These are phyloP conservation scores for Botrytis pseudocinerea DNA, from an alignment of 2,329 filamentous ascomycete species.

Conservation along the genomic window DNA sequence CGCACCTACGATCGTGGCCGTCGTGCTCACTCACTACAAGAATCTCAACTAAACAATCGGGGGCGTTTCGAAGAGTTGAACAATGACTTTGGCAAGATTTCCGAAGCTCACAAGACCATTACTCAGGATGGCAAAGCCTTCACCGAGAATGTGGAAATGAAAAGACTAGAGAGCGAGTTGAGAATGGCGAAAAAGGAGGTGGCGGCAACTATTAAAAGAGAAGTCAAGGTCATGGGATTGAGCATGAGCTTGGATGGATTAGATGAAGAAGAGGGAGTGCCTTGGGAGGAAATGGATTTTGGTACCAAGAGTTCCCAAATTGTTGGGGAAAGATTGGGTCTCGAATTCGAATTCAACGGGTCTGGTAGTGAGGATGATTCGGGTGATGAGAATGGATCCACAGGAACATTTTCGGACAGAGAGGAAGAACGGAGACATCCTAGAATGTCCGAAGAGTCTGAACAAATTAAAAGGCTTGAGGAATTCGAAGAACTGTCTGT, in stretches of 20 bases:
- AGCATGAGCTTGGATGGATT: background rate
- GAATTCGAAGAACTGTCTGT: background rate
- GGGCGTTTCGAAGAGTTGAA: background rate
- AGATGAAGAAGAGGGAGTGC: background rate
- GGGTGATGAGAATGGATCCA: background rate
- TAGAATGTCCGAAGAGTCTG: too few relatives aligned
- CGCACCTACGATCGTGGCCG: background rate
- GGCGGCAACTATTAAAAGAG: background rate
- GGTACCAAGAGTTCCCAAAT: background rate
- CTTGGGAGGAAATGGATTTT: background rate
- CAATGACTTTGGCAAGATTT: background rate
- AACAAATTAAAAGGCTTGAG: too few relatives aligned
- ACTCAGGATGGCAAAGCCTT: background rate
- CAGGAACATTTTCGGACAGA: background rate
- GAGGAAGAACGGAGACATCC: background rate
- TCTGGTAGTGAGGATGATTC: background rate
- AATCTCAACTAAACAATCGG: background rate
- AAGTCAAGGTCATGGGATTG: background rate
- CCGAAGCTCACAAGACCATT: background rate
- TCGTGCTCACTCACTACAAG: background rate
- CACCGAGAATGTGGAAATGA: background rate
- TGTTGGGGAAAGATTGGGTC: background rate
- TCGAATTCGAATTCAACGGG: background rate
- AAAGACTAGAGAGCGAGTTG: background rate
- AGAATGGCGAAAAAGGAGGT: background rate